phyloP scores from a whole-genome alignment of 1,284 basidiomycete genomes.

The Lentinula novae-zelandiae region DNA sequence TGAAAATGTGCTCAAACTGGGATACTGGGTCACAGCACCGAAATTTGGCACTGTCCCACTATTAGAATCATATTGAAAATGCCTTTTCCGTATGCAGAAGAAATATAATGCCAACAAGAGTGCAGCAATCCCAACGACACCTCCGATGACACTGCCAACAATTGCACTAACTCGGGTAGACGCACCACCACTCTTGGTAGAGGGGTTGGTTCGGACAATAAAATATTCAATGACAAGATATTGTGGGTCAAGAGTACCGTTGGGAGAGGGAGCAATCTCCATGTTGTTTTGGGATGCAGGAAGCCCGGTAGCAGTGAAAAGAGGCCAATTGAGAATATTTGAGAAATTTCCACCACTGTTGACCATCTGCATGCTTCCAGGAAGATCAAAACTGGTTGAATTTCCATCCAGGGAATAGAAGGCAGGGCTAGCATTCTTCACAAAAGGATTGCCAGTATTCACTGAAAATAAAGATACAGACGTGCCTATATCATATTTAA shows the following conservation, averaged over 20 bases:
- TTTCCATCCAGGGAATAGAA: not conserved
- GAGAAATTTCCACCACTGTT: not conserved
- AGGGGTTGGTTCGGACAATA: not conserved
- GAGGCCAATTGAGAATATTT: not conserved
- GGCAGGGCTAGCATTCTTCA: not conserved
- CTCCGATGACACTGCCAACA: not conserved
- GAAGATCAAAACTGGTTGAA: not conserved
- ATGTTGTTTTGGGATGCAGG: not conserved
- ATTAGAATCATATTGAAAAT: not conserved
- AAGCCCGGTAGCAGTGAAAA: not conserved
- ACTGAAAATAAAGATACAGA: not conserved
- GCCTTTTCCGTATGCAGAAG: slow-evolving; percentile 36
- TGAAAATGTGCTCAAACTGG: no score
- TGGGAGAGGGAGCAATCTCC: not conserved
- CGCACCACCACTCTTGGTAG: no score
- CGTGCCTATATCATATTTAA: not conserved
- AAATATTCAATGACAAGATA: not conserved
- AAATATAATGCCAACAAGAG: slow-evolving; percentile 47
- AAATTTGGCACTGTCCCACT: no score
- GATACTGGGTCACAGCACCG: no score
- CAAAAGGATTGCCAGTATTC: not conserved
- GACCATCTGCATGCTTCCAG: not conserved
- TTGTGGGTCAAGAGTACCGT: not conserved
- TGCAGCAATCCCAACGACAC: not conserved
- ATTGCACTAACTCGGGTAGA: not conserved